These are phyloP conservation scores for Wickerhamiella hasegawae DNA, from an alignment of 805 yeast species.

Conservation along the genomic window DNA sequence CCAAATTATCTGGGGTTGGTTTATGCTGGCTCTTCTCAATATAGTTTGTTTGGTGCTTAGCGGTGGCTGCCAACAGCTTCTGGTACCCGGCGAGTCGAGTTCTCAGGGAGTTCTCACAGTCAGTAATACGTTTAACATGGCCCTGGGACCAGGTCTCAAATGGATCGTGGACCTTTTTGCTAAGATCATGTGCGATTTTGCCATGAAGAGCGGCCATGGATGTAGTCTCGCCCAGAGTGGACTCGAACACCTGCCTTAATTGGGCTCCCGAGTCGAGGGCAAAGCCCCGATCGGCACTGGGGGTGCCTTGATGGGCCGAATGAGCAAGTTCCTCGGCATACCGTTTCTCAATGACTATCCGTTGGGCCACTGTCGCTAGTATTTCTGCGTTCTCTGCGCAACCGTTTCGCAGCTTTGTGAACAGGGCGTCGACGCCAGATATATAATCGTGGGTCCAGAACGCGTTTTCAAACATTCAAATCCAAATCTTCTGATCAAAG, in stretches of 20 bases:
- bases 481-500: too few relatives aligned
- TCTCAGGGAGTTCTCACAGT: slow-evolving; percentile 34
- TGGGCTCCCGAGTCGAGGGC: neutral
- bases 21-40: slow-evolving; percentile 58
- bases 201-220: slow-evolving; percentile 40
- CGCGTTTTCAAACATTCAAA: slow-evolving; percentile 13
- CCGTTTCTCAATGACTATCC: slow-evolving; percentile 50
- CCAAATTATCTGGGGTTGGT: slow-evolving; percentile 22
- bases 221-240: slow-evolving; percentile 29
- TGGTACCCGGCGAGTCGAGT: slow-evolving; percentile 35
- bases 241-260: neutral
- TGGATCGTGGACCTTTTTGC: slow-evolving; percentile 42
- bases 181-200: slow-evolving; percentile 42
- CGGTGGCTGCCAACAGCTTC: slow-evolving; percentile 29
- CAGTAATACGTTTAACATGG: slow-evolving; percentile 45
- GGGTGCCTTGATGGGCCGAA: slow-evolving; percentile 25
- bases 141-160: slow-evolving; percentile 54
- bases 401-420: slow-evolving; percentile 33
- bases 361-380: slow-evolving; percentile 38
- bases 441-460: slow-evolving; percentile 24
- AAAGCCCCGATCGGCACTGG: neutral
- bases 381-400: slow-evolving; percentile 52
- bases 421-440: slow-evolving; percentile 22
- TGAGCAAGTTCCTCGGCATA: slow-evolving; percentile 42
- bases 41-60: slow-evolving; percentile 38